phyloP scores from a whole-genome alignment of 2,329 filamentous ascomycete genomes.

The Calonectria fujianensis region DNA sequence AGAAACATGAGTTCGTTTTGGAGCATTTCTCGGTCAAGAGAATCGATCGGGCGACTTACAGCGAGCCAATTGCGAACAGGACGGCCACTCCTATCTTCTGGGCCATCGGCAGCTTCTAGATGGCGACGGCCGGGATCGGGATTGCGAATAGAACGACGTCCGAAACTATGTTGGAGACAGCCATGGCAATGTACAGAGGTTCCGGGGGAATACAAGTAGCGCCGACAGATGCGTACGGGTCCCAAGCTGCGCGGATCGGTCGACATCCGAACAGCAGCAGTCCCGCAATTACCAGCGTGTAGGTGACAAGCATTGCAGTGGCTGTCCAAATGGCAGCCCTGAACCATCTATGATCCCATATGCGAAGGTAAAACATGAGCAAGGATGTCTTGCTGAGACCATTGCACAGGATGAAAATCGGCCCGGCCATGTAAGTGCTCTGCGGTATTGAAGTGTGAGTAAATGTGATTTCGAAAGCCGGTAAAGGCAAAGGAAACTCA shows the following conservation, averaged over 20 bases:
- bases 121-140: conserved; percentile 66
- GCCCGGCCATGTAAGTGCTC: conserved; percentile 51
- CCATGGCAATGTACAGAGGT: conserved; percentile 69
- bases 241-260: conserved; percentile 51
- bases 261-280: conserved; percentile 53
- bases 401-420: conserved; percentile 59
- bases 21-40: conserved; percentile 18
- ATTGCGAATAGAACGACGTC: conserved; percentile 67
- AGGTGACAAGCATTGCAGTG: conserved; percentile 56
- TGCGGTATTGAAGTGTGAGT: background rate
- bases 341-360: conserved; percentile 60
- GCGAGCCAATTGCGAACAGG: conserved; percentile 66
- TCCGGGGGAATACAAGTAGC: conserved; percentile 65
- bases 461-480: background rate
- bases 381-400: conserved; percentile 62
- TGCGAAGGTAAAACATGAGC: conserved; percentile 60
- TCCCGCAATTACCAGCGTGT: conserved; percentile 54
- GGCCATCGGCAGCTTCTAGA: conserved; percentile 64
- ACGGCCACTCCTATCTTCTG: conserved; percentile 66
- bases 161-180: conserved; percentile 67
- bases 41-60: conserved; percentile 52
- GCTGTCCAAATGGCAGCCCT: conserved; percentile 55
- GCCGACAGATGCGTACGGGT: conserved; percentile 46
- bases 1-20: background rate
- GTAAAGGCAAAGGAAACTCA: conserved; percentile 49